Conservation (phyloP, 208 protist genomes). For the Angomonas deanei region DNA sequence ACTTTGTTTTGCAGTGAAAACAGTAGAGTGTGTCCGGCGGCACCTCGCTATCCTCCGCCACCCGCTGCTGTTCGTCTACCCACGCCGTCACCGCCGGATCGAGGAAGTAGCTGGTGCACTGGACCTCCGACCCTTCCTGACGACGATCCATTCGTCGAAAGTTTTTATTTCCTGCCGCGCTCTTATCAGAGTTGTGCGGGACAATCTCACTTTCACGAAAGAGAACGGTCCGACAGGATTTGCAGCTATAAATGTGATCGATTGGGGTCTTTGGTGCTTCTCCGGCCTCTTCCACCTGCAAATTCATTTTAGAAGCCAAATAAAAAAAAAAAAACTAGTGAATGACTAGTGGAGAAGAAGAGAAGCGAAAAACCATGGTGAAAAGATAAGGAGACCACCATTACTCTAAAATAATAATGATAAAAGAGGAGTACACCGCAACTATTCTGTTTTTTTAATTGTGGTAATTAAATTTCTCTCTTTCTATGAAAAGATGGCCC, state of each 20-base stretch:
- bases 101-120: constrained; percentile 83
- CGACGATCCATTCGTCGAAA: constrained; percentile 27
- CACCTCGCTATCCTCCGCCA: constrained; percentile 25
- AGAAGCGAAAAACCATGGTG: not conserved
- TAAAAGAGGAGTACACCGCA: not conserved
- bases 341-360: no score
- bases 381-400: not conserved
- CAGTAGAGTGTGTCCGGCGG: constrained; percentile 84
- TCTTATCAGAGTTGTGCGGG: constrained; percentile 32
- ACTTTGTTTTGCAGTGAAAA: constrained; percentile 69
- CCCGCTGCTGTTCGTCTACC: constrained; percentile 45
- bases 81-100: constrained; percentile 67
- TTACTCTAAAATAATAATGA: not conserved
- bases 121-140: constrained; percentile 6
- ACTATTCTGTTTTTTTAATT: not conserved
- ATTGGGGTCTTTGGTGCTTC: not conserved
- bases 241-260: constrained; percentile 47
- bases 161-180: constrained; percentile 29
- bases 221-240: constrained; percentile 42
- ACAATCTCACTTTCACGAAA: constrained; percentile 44
- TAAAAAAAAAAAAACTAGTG: constrained; percentile 5
- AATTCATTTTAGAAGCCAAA: not conserved
- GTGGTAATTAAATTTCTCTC: not conserved
- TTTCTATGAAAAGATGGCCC: not conserved
- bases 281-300: not conserved